Percentiles rank a stretch among this genome's conserved stretches.
Conservation (phyloP, 2,329 filamentous ascomycete species). For the Exophiala oligosperma region DNA sequence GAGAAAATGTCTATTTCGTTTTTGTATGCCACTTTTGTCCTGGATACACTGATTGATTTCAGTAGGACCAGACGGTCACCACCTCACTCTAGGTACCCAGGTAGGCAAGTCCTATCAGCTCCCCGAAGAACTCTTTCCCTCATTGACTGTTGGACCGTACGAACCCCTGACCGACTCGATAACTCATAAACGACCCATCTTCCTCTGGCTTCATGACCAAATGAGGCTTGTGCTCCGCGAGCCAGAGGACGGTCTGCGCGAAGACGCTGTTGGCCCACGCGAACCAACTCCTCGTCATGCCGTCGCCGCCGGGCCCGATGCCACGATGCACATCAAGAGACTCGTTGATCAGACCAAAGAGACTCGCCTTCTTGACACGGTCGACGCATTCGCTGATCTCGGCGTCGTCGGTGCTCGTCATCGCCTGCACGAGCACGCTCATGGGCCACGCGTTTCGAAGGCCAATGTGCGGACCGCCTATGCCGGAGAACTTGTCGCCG, state of each 20-base stretch:
- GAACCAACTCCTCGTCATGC: constrained; percentile 92
- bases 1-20: no score
- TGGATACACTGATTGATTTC: no score
- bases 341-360: constrained; percentile 84
- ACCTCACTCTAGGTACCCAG: no score
- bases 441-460: constrained; percentile 95
- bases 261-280: constrained; percentile 98
- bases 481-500: constrained; percentile 77
- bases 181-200: constrained; percentile 48
- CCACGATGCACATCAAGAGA: constrained; percentile 77
- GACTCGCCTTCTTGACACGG: constrained; percentile 72
- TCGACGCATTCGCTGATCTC: constrained; percentile 77
- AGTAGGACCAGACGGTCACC: no score
- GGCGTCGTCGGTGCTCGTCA: constrained; percentile 71
- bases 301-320: constrained; percentile 37
- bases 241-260: constrained; percentile 84
- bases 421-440: constrained; percentile 86
- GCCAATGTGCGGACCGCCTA: constrained; percentile 80
- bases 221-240: constrained; percentile 85
- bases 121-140: background rate
- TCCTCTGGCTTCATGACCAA: constrained; percentile 69
- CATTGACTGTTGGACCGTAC: constrained; percentile 1
- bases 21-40: no score
- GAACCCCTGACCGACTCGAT: constrained; percentile 26
- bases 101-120: background rate